phyloP scores from a whole-genome alignment of 176 grass and related monocot species.

The Triticum turgidum region DNA sequence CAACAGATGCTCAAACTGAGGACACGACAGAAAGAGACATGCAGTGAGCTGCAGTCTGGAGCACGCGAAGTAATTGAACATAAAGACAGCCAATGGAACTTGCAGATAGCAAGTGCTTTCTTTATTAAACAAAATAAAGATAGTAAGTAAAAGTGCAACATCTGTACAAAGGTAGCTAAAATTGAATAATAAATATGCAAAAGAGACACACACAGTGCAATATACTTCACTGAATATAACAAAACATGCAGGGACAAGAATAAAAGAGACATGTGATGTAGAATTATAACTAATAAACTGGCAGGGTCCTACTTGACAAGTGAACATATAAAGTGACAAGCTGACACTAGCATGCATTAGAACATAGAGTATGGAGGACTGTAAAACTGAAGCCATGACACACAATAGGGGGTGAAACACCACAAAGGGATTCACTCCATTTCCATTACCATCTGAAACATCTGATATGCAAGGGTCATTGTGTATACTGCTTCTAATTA shows the following conservation, averaged over 20 bases:
- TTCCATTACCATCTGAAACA: neutral
- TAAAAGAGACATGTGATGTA: neutral
- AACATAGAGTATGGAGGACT: neutral
- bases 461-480: neutral
- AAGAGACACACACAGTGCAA: neutral
- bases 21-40: neutral
- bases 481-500: neutral
- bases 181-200: neutral
- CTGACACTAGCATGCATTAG: neutral
- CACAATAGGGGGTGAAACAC: neutral
- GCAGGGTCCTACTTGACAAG: neutral
- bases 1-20: neutral
- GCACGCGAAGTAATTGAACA: neutral
- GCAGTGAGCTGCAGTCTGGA: neutral
- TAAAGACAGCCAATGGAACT: neutral
- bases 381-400: constrained; percentile 1
- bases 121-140: neutral
- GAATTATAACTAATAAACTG: constrained; percentile 4
- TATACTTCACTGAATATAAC: neutral
- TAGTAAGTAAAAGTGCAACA: neutral
- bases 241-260: neutral
- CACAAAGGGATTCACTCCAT: neutral
- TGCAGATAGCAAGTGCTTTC: constrained; percentile 17
- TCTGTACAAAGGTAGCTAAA: constrained; percentile 5
- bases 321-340: constrained; percentile 8